Conservation (phyloP, 441 rosid species). For the Pelargonium citronellum region DNA sequence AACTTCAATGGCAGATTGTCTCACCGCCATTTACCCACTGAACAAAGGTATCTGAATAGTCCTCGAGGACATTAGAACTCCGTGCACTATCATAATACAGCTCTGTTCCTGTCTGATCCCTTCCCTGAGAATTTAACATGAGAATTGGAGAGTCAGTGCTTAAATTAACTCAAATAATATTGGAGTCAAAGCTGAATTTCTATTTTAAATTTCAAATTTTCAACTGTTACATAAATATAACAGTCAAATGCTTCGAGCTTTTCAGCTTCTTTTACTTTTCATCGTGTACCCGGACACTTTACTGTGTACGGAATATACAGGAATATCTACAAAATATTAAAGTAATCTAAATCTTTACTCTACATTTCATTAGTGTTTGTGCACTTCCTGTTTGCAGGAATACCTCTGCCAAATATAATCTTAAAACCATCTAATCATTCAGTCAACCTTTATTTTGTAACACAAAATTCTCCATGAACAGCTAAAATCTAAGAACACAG, state of each 20-base stretch:
- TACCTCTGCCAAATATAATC: too few species aligned
- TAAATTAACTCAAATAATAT: not conserved
- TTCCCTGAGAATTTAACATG: constrained; percentile 36
- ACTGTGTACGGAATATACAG: too few species aligned
- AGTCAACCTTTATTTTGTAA: too few species aligned
- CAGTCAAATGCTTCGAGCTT: not conserved
- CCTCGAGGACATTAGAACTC: constrained; percentile 38
- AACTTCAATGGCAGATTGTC: constrained; percentile 60
- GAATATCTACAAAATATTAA: too few species aligned
- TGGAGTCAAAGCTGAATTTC: not conserved
- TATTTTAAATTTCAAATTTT: not conserved
- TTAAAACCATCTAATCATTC: too few species aligned
- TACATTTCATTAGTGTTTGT: too few species aligned
- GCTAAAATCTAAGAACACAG: too few species aligned
- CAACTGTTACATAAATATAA: not conserved
- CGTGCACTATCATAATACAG: constrained; percentile 29
- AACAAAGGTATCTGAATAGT: constrained; percentile 69
- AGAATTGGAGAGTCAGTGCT: not conserved
- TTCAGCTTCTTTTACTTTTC: too few species aligned
- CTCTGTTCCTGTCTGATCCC: constrained; percentile 40
- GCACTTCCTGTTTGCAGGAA: too few species aligned
- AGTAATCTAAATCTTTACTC: too few species aligned
- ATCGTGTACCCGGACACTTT: too few species aligned
- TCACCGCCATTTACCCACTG: constrained; percentile 79
- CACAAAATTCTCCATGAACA: too few species aligned